Percentiles rank a stretch among this genome's conserved stretches.
phyloP scores from a whole-genome alignment of 768 basidiomycete genomes.

The Phylloporus arenicola region DNA sequence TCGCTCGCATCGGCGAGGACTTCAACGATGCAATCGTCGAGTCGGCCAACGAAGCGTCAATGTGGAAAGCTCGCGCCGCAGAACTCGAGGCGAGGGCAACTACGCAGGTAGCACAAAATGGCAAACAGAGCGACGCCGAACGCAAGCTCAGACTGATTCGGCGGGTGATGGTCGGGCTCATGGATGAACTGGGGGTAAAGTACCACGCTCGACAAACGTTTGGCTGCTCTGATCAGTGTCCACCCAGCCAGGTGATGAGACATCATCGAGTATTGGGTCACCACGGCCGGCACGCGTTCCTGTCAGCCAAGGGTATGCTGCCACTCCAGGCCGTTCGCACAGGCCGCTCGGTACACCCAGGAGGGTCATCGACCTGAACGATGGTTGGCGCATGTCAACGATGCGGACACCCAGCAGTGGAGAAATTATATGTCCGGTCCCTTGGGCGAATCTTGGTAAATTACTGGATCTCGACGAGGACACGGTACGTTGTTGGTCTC shows the following conservation, averaged over 20 bases:
- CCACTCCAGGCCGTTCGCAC: constrained; percentile 7
- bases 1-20: constrained; percentile 29
- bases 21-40: constrained; percentile 19
- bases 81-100: constrained; percentile 34
- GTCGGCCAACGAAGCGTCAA: constrained; percentile 20
- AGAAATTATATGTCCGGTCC: constrained; percentile 28
- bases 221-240: constrained; percentile 1
- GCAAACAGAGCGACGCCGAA: constrained; percentile 32
- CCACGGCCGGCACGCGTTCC: constrained; percentile 4
- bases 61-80: constrained; percentile 25
- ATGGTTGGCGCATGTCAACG: constrained; percentile 40
- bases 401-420: constrained; percentile 34
- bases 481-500: constrained; percentile 30
- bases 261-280: constrained; percentile 7
- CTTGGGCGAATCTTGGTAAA: constrained; percentile 22
- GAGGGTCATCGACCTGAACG: constrained; percentile 10
- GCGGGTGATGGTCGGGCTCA: constrained; percentile 38
- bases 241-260: constrained; percentile 19
- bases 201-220: background rate
- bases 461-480: constrained; percentile 35
- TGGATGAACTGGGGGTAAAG: constrained; percentile 38
- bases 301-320: background rate
- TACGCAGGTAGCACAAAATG: constrained; percentile 22
- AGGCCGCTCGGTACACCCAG: constrained; percentile 6
- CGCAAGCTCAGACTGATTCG: constrained; percentile 31